These are phyloP conservation scores for Blepharisma japonicum DNA, from an alignment of 73 alveolate species.

Conservation along the genomic window DNA sequence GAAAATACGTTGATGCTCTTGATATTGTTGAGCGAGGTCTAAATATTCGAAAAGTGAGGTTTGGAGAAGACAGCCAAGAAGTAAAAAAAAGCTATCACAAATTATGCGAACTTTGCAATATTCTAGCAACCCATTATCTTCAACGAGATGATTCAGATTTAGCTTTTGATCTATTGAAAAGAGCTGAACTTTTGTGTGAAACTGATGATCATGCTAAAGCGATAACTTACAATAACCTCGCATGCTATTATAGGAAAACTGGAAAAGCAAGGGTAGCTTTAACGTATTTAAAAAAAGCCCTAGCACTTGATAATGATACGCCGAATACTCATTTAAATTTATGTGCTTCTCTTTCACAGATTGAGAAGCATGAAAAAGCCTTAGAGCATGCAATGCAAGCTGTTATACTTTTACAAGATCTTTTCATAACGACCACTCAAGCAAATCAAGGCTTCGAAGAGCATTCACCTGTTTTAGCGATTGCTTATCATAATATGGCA, in stretches of 20 bases:
- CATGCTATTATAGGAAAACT: slow-evolving; percentile 74
- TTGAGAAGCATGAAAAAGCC: slow-evolving; percentile 76
- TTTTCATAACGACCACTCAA: slow-evolving; percentile 27
- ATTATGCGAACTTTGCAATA: slow-evolving; percentile 78
- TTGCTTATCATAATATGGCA: slow-evolving; percentile 83
- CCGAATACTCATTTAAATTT: slow-evolving; percentile 86
- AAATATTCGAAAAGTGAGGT: slow-evolving; percentile 46
- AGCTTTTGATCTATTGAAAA: slow-evolving; percentile 73
- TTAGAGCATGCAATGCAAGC: slow-evolving; percentile 63
- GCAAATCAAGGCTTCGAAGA: slow-evolving; percentile 58
- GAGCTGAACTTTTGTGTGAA: slow-evolving; percentile 74
- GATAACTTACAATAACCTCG: slow-evolving; percentile 79
- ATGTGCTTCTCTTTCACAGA: slow-evolving; percentile 75
- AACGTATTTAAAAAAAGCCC: slow-evolving; percentile 71
- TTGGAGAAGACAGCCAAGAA: slow-evolving; percentile 74
- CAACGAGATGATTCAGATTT: slow-evolving; percentile 77
- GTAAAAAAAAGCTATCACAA: slow-evolving; percentile 57
- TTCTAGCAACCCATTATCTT: slow-evolving; percentile 72
- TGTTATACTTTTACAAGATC: slow-evolving; percentile 17
- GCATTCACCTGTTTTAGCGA: slow-evolving; percentile 73
- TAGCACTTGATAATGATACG: slow-evolving; percentile 51
- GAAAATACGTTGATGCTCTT: slow-evolving; percentile 59
- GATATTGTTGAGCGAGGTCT: slow-evolving; percentile 65
- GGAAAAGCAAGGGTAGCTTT: slow-evolving; percentile 71
- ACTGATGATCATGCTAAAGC: slow-evolving; percentile 62